Conservation (phyloP, 805 yeast genomes). For the Nakazawaea ambrosiae region DNA sequence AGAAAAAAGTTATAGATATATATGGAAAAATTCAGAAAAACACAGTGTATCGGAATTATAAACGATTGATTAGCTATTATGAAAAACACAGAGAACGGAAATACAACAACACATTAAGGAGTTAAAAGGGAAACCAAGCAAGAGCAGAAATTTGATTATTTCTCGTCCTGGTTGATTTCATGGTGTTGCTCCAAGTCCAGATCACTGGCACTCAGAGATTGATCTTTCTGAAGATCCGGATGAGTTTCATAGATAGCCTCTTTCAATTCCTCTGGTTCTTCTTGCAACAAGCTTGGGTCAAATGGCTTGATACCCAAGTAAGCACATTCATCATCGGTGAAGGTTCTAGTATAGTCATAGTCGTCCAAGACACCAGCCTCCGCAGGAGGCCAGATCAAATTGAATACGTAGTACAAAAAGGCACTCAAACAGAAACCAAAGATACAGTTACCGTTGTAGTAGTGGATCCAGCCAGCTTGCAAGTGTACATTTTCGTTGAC, state of each 20-base stretch:
- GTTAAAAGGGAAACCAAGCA: too few relatives aligned
- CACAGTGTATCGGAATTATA: too few relatives aligned
- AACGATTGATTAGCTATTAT: too few relatives aligned
- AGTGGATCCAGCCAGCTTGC: constrained; percentile 33
- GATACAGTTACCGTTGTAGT: constrained; percentile 36
- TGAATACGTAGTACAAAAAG: constrained; percentile 26
- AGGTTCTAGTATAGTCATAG: constrained; percentile 23
- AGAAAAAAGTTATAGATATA: too few relatives aligned
- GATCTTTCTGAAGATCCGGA: too few relatives aligned
- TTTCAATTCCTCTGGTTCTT: constrained; percentile 8
- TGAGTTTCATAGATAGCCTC: background rate
- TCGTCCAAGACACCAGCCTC: constrained; percentile 29
- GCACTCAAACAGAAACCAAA: constrained; percentile 35
- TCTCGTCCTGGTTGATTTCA: too few relatives aligned
- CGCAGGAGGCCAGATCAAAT: constrained; percentile 28
- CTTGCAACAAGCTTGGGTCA: constrained; percentile 1
- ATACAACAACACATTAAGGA: too few relatives aligned
- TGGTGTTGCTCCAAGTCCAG: too few relatives aligned
- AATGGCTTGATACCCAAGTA: constrained; percentile 24
- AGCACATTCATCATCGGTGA: constrained; percentile 24
- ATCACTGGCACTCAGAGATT: too few relatives aligned
- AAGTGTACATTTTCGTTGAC: constrained; percentile 20
- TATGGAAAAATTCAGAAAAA: too few relatives aligned
- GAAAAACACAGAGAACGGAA: too few relatives aligned
- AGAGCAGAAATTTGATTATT: too few relatives aligned